These are phyloP conservation scores for Pulveroboletus sp. DNA, from an alignment of 768 basidiomycete species.

Conservation along the genomic window DNA sequence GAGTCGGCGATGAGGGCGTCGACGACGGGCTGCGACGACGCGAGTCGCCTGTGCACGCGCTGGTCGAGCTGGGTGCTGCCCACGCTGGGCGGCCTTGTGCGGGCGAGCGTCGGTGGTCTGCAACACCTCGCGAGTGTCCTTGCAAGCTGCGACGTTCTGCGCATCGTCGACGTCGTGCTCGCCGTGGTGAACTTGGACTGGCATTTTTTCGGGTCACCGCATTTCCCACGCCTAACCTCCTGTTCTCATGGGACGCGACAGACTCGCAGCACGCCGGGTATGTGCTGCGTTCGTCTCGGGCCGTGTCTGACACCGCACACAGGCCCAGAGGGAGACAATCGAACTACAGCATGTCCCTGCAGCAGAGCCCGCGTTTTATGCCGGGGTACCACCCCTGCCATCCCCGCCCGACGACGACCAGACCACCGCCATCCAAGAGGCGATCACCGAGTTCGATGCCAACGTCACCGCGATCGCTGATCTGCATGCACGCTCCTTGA, in stretches of 20 bases:
- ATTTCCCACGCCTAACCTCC: constrained; percentile 1
- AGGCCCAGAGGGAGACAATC: constrained; percentile 50
- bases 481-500: constrained; percentile 48
- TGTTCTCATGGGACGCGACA: constrained; percentile 54
- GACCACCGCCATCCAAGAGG: constrained; percentile 51
- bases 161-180: constrained; percentile 30
- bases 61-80: constrained; percentile 5
- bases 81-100: constrained; percentile 17
- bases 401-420: constrained; percentile 14
- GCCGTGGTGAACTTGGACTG: too few species aligned
- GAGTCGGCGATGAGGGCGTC: constrained; percentile 9
- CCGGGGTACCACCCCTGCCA: constrained; percentile 20
- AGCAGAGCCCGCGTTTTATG: constrained; percentile 27
- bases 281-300: constrained; percentile 40
- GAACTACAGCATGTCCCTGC: constrained; percentile 24
- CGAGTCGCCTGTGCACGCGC: constrained; percentile 24
- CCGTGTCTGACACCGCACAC: constrained; percentile 31
- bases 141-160: constrained; percentile 62
- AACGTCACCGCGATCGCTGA: constrained; percentile 47
- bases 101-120: constrained; percentile 16
- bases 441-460: constrained; percentile 41
- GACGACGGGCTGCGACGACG: constrained; percentile 17
- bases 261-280: constrained; percentile 84
- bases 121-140: constrained; percentile 62
- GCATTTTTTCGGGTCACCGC: constrained; percentile 16